A percentile compares a stretch with the other conserved stretches of the same genome.
Conservation (phyloP, 352 stramenopile species). For the Peronospora belbahrii region DNA sequence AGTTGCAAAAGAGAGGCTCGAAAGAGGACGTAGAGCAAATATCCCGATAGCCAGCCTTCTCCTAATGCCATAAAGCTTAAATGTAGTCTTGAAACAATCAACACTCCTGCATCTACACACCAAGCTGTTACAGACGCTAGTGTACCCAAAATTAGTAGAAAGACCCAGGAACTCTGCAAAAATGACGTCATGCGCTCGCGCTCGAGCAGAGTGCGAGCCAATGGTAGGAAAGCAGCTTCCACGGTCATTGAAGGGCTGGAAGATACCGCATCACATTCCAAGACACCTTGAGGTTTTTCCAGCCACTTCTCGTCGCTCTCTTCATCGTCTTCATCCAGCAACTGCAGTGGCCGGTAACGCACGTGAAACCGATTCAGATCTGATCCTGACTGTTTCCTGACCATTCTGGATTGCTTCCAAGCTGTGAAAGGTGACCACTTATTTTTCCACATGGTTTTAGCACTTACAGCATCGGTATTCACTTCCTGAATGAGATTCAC, state of each 20-base stretch:
- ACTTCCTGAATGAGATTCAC: neutral
- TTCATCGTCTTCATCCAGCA: slow-evolving; percentile 20
- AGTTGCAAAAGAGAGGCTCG: slow-evolving; percentile 54
- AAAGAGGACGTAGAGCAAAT: slow-evolving; percentile 55
- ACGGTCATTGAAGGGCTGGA: slow-evolving; percentile 4
- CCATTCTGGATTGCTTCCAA: slow-evolving; percentile 6
- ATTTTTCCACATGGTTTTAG: slow-evolving; percentile 11
- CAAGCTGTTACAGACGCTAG: slow-evolving; percentile 53
- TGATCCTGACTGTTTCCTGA: slow-evolving; percentile 13
- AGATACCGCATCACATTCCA: neutral
- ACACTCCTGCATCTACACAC: slow-evolving; percentile 54
- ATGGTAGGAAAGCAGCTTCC: slow-evolving; percentile 24
- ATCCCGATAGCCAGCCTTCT: slow-evolving; percentile 41
- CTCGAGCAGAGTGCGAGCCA: slow-evolving; percentile 30
- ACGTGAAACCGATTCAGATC: slow-evolving; percentile 4
- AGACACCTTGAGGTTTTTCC: slow-evolving; percentile 11
- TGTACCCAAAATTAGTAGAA: slow-evolving; percentile 51
- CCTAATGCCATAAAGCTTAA: slow-evolving; percentile 36
- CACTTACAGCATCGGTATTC: neutral
- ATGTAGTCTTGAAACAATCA: slow-evolving; percentile 35
- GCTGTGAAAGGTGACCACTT: slow-evolving; percentile 14
- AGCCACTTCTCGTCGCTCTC: slow-evolving; percentile 23
- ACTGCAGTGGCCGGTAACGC: slow-evolving; percentile 23
- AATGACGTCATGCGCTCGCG: slow-evolving; percentile 53
- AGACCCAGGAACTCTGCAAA: slow-evolving; percentile 69